These are phyloP conservation scores for Sordariomycetes sp. DNA, from an alignment of 2,329 filamentous ascomycete species.

Conservation along the genomic window DNA sequence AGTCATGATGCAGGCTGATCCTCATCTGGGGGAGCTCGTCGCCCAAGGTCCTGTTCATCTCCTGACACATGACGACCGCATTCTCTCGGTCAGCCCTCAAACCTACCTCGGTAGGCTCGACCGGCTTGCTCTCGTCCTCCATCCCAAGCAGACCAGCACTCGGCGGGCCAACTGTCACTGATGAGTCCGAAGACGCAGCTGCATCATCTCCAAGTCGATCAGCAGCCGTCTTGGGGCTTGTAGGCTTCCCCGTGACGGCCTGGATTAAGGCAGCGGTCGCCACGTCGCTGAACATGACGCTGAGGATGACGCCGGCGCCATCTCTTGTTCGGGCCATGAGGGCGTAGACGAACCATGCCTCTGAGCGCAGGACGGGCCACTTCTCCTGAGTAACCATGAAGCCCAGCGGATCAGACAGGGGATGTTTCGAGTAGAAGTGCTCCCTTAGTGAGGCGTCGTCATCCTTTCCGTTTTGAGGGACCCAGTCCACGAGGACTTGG, in stretches of 20 bases:
- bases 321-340: constrained; percentile 45
- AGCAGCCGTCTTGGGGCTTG: neutral
- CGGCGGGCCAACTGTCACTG: too few species aligned
- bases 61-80: constrained; percentile 46
- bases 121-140: too few species aligned
- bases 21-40: constrained; percentile 28
- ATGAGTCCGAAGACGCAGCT: constrained; percentile 6
- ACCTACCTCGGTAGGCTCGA: too few species aligned
- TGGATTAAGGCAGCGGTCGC: constrained; percentile 32
- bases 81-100: constrained; percentile 53
- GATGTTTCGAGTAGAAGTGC: constrained; percentile 37
- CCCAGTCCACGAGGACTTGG: constrained; percentile 22
- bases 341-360: constrained; percentile 54
- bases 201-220: neutral
- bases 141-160: constrained; percentile 29
- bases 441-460: constrained; percentile 14
- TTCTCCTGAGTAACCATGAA: constrained; percentile 48
- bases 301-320: constrained; percentile 35
- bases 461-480: constrained; percentile 14
- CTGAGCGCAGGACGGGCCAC: constrained; percentile 50
- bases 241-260: constrained; percentile 32
- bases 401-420: constrained; percentile 31
- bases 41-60: constrained; percentile 38
- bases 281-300: constrained; percentile 30
- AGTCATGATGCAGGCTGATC: constrained; percentile 31